Evolutionary conservation across 2,329 filamentous ascomycete genomes (phyloP).

Genomic region (Aspergillus sojae): DNA sequence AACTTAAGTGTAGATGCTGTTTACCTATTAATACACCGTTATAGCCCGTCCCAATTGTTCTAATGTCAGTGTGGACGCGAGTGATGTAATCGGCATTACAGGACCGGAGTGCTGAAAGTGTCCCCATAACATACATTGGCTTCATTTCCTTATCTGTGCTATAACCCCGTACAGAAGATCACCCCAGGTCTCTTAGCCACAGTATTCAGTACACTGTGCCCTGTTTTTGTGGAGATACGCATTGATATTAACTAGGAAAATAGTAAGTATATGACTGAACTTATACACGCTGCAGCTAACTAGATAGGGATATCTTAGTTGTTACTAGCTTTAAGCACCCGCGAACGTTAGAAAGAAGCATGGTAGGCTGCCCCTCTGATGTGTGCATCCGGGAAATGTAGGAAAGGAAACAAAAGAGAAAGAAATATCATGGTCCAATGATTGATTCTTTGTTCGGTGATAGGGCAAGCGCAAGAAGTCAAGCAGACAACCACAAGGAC

Average conservation of each 20-base stretch:
- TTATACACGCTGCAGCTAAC: neutral
- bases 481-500: conserved; percentile 76
- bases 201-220: neutral
- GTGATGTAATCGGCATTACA: conserved; percentile 3
- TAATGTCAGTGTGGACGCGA: neutral
- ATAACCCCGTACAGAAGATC: neutral
- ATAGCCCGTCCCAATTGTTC: neutral
- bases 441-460: neutral
- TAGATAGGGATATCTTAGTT: neutral
- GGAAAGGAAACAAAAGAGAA: neutral
- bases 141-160: neutral
- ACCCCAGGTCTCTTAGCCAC: neutral
- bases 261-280: neutral
- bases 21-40: neutral
- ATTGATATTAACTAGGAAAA: neutral
- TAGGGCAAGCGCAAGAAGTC: conserved; percentile 93
- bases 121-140: no score
- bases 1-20: neutral
- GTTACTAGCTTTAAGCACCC: neutral
- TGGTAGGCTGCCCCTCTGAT: neutral
- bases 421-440: neutral
- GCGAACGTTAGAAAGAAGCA: neutral
- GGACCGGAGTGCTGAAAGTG: neutral
- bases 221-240: neutral
- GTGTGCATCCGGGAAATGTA: neutral